phyloP scores from a whole-genome alignment of 805 yeast species.

The Ogataea dorogensis region DNA sequence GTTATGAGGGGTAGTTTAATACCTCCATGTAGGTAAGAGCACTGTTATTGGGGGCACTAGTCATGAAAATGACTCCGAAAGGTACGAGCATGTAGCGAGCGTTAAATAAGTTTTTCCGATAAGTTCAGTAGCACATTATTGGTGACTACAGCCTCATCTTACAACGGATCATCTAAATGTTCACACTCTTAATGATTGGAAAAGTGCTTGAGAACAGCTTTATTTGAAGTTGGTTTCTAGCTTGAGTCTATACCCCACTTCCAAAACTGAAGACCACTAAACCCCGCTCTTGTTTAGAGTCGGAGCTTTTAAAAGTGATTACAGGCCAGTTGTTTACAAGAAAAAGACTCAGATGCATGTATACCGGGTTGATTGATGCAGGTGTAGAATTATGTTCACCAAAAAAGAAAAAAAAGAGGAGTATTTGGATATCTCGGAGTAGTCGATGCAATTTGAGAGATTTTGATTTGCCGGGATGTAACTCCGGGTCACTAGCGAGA shows the following conservation, averaged over 20 bases:
- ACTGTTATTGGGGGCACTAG: too few species aligned
- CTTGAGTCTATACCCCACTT: conserved; percentile 2
- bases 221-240: too few species aligned
- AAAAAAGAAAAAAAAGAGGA: conserved; percentile 11
- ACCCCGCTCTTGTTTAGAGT: conserved; percentile 3
- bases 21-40: too few species aligned
- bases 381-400: conserved; percentile 5
- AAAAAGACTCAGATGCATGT: neutral
- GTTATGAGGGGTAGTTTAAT: too few species aligned
- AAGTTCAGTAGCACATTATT: neutral
- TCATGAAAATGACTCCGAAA: too few species aligned
- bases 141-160: neutral
- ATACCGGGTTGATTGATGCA: neutral
- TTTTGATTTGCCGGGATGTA: conserved; percentile 1
- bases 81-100: neutral
- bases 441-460: conserved; percentile 2
- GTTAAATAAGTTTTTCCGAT: conserved; percentile 7
- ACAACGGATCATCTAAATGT: too few species aligned
- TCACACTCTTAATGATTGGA: too few species aligned
- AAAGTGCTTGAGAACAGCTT: too few species aligned
- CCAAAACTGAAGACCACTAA: too few species aligned
- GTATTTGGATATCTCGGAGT: conserved; percentile 1
- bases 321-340: neutral
- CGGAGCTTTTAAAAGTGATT: too few species aligned
- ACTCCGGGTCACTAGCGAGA: neutral